Evolutionary conservation across 352 stramenopile species (phyloP).

Genomic region (Blastocystis sp.): DNA sequence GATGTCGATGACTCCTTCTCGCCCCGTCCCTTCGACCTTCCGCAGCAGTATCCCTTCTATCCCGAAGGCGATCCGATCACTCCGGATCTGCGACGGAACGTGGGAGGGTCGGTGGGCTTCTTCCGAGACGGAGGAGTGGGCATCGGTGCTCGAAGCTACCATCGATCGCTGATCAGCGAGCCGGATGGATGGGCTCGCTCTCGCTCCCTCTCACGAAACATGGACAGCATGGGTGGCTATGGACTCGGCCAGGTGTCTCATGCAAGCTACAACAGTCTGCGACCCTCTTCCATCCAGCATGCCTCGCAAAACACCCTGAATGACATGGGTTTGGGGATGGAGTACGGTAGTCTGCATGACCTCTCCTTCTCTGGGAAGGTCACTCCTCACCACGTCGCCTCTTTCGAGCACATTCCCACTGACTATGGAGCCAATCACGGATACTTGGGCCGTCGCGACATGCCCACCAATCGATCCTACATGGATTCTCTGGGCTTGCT

Average conservation of each 20-base stretch:
- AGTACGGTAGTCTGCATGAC: neutral
- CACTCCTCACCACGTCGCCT: neutral
- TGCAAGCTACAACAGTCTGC: neutral
- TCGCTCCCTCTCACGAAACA: conserved; percentile 29
- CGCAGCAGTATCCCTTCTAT: neutral
- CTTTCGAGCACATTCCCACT: neutral
- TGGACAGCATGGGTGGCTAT: neutral
- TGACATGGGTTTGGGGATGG: neutral
- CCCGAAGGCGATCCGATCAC: neutral
- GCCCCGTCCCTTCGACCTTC: neutral
- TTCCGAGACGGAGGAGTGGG: conserved; percentile 34
- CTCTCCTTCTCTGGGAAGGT: neutral
- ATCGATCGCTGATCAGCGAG: neutral
- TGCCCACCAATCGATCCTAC: conserved; percentile 34
- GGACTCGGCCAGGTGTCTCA: neutral
- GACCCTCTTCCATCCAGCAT: neutral
- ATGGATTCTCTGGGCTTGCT: conserved; percentile 8
- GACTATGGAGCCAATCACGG: neutral
- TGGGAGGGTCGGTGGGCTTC: neutral
- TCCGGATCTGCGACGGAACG: neutral
- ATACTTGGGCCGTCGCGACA: neutral
- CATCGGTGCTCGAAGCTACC: neutral
- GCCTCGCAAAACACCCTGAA: neutral
- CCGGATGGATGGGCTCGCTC: neutral
- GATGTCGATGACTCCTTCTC: neutral